Evolutionary conservation across 441 rosid genomes (phyloP), one percentile per base, ranked within the genome.

Genomic region (Adansonia rubrostipa): DNA sequence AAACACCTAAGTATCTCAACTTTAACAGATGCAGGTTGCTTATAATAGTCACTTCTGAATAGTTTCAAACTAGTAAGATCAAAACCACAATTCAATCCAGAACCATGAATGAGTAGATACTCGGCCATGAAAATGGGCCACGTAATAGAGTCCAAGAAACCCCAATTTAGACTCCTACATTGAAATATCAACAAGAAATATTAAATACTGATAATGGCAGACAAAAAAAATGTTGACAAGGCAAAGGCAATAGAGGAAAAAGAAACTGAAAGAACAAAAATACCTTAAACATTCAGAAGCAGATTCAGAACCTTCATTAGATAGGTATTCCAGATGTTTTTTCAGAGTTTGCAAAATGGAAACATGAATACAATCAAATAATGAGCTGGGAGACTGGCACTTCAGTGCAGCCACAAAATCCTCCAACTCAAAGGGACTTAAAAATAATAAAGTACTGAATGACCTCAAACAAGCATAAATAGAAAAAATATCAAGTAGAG

Each of bases 161-260:
- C 87, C 96, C 94, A 90, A 58, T 90, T 88, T 78, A 90, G 92
- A 86, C 92, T 87, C 94, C 96, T 92, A 77, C 89, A 86, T 80
- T 84, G 74, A 84, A 77, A 60, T 73, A 70, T 69, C 76, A 71
- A 78, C 75, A 81, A 65, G 50, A 81, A 67, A 51, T 51, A 71
- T 74, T 76, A 70, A 81, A 65, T 53, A 74, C 62, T 45, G 78
- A 76, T 54, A 65, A 73, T 68, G 73, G 77, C 64, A 67, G 22
- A 51, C 20, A 80, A 62, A 60, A 19, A 40, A 4, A 40, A 44
- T 50, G 67, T 28, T 22, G 66, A 47, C 40, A 56, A 24, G 19
- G 0, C 1, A 53, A 33, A 33, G 13, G 4, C 42, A 71, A 20
- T 20, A 54, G 36, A 60, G 3, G 15, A 8, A 77, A 24, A 73